Conservation (phyloP, 768 basidiomycete species). For the Baorangia bicolor region DNA sequence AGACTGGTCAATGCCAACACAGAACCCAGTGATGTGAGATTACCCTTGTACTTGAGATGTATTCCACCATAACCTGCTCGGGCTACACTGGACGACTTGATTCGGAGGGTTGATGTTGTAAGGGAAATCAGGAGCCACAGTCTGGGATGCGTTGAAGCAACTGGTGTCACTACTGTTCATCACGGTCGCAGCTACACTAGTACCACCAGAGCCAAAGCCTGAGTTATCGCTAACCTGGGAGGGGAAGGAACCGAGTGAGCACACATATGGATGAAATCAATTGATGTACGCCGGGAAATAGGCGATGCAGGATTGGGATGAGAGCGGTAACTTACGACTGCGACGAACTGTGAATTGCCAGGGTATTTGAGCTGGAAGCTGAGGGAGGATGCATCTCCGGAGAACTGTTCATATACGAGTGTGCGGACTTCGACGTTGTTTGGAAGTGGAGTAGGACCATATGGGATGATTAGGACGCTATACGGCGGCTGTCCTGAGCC, state of each 20-base stretch:
- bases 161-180: constrained; percentile 46
- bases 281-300: neutral
- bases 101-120: constrained; percentile 63
- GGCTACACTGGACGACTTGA: constrained; percentile 62
- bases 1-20: neutral
- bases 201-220: constrained; percentile 72
- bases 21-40: constrained; percentile 10
- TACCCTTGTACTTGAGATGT: constrained; percentile 52
- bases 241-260: neutral
- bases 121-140: constrained; percentile 52
- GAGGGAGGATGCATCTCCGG: constrained; percentile 37
- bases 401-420: constrained; percentile 57
- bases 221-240: constrained; percentile 55
- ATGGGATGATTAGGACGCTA: constrained; percentile 63
- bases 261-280: neutral
- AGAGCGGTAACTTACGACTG: constrained; percentile 55
- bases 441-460: constrained; percentile 58
- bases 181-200: constrained; percentile 65
- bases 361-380: constrained; percentile 66
- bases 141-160: constrained; percentile 55
- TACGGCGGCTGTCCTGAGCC: constrained; percentile 71
- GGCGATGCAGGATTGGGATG: neutral
- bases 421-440: constrained; percentile 63
- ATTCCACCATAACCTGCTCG: constrained; percentile 69
- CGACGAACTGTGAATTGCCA: constrained; percentile 67